These are phyloP conservation scores for Dendrocalamus sinicus DNA, from an alignment of 176 grass and related monocot species.

Conservation along the genomic window DNA sequence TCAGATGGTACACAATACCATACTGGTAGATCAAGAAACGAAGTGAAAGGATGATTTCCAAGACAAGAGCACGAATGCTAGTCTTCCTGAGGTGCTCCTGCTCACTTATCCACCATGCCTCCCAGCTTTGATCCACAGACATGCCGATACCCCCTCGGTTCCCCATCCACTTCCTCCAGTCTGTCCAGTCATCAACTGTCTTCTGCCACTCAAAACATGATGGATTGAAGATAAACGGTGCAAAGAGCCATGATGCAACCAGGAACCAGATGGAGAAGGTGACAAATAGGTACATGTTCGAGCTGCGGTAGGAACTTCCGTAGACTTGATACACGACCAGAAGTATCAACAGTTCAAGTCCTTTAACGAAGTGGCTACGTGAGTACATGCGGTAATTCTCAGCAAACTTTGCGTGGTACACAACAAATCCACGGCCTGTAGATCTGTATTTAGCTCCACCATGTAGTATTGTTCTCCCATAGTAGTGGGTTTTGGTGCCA, in stretches of 20 bases:
- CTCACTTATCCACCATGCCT: constrained; percentile 87
- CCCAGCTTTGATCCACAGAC: constrained; percentile 72
- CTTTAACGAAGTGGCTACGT: constrained; percentile 93
- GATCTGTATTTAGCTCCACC: constrained; percentile 84
- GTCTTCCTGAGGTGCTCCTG: constrained; percentile 72
- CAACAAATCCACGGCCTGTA: constrained; percentile 91
- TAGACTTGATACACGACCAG: constrained; percentile 81
- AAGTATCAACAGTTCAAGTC: constrained; percentile 75
- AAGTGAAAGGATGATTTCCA: constrained; percentile 87
- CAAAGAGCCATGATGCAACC: constrained; percentile 82
- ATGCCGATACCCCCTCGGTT: constrained; percentile 47
- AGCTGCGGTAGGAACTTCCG: constrained; percentile 77
- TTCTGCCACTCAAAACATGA: constrained; percentile 88
- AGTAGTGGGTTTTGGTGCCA: constrained; percentile 89
- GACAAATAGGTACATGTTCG: constrained; percentile 78
- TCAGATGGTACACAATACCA: constrained; percentile 94
- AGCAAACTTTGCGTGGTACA: constrained; percentile 87
- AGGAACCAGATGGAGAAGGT: constrained; percentile 91
- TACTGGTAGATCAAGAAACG: constrained; percentile 98
- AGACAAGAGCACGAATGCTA: constrained; percentile 61
- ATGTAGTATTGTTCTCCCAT: constrained; percentile 89
- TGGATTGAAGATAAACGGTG: constrained; percentile 79
- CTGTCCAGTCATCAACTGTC: constrained; percentile 70
- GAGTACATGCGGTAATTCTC: constrained; percentile 89
- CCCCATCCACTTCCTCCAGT: constrained; percentile 79